These are phyloP conservation scores for Camellia sinensis DNA, from an alignment of 148 eudicot genomes.

Conservation along the genomic window DNA sequence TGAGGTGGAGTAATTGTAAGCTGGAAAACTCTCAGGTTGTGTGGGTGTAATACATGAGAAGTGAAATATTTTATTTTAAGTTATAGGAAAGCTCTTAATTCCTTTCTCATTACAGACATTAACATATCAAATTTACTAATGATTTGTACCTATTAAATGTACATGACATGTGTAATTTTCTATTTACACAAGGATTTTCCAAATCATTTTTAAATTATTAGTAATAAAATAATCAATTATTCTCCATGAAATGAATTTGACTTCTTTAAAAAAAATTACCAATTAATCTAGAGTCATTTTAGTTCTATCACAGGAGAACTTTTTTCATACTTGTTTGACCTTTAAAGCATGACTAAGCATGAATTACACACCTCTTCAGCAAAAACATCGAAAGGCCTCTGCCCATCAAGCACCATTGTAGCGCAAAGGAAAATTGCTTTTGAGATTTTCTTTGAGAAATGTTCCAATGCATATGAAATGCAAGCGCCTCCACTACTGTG, in stretches of 20 bases:
- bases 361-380: conserved; percentile 59
- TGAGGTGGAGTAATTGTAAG: background rate
- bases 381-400: conserved; percentile 89
- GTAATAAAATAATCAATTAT: background rate
- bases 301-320: background rate
- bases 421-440: conserved; percentile 86
- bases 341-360: background rate
- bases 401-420: conserved; percentile 84
- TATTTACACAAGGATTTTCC: too few species aligned
- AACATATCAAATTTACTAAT: too few species aligned
- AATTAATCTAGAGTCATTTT: background rate
- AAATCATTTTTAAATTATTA: too few species aligned
- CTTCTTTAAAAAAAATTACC: too few species aligned
- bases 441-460: conserved; percentile 61
- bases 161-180: background rate
- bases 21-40: too few species aligned
- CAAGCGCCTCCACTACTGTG: conserved; percentile 97
- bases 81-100: too few species aligned
- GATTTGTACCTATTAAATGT: too few species aligned
- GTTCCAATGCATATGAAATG: conserved; percentile 82
- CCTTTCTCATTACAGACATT: too few species aligned
- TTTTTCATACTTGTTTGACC: background rate
- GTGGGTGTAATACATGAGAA: too few species aligned
- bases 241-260: background rate
- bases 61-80: too few species aligned